Evolutionary conservation across 176 grass and related monocot genomes (phyloP).

Genomic region (Avena eriantha): DNA sequence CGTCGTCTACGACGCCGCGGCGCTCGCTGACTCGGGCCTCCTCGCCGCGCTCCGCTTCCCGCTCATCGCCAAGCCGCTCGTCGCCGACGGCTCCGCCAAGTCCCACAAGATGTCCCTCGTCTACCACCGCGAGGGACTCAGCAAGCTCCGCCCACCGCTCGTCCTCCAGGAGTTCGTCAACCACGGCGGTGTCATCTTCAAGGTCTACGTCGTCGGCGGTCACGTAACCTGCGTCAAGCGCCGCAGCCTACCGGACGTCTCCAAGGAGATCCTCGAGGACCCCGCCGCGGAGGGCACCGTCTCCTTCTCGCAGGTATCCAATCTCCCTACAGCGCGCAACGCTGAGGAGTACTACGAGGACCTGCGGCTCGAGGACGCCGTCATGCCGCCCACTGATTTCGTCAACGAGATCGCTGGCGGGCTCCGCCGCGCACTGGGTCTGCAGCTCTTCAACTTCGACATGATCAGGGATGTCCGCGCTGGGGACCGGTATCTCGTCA

Average conservation of each 20-base stretch:
- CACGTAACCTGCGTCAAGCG: conserved; percentile 88
- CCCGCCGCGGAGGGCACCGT: conserved; percentile 60
- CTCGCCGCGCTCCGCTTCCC: conserved; percentile 82
- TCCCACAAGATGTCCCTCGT: conserved; percentile 95
- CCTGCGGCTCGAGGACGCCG: conserved; percentile 61
- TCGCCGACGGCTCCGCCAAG: conserved; percentile 74
- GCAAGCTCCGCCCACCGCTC: conserved; percentile 78
- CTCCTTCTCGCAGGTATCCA: conserved; percentile 92
- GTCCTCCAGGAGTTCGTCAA: conserved; percentile 98
- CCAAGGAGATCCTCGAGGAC: conserved; percentile 64
- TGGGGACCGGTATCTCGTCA: conserved; percentile 79
- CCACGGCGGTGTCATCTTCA: conserved; percentile 94
- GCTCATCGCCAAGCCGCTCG: conserved; percentile 90
- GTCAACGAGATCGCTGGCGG: conserved; percentile 67
- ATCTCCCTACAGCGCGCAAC: conserved; percentile 51
- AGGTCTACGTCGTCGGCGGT: conserved; percentile 88
- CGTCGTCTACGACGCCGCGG: conserved; percentile 73
- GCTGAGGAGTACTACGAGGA: conserved; percentile 61
- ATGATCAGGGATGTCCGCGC: conserved; percentile 79
- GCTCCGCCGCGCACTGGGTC: conserved; percentile 68
- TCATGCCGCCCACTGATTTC: conserved; percentile 67
- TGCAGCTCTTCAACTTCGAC: conserved; percentile 94
- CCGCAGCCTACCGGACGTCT: conserved; percentile 86
- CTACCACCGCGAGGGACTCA: conserved; percentile 69
- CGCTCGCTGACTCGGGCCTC: conserved; percentile 71